These are phyloP conservation scores for Xenoacremonium recifei DNA, from an alignment of 2,329 filamentous ascomycete species.

Conservation along the genomic window DNA sequence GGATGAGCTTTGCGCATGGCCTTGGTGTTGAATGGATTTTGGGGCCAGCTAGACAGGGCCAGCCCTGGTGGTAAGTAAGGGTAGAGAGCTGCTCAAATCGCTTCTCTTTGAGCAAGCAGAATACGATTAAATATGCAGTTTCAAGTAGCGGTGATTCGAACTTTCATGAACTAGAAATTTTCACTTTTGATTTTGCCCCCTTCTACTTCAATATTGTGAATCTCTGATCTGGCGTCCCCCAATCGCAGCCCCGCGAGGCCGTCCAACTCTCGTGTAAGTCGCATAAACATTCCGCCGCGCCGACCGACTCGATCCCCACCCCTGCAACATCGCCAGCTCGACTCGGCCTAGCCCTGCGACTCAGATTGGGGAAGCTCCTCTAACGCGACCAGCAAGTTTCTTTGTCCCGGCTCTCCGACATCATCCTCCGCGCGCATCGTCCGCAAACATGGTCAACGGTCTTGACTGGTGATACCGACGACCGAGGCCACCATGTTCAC, in stretches of 20 bases:
- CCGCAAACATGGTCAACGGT: conserved; percentile 18
- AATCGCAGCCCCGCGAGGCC: too few relatives aligned
- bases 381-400: conserved; percentile 23
- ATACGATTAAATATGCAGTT: too few relatives aligned
- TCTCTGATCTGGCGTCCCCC: too few relatives aligned
- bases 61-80: not conserved
- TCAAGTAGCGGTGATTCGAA: too few relatives aligned
- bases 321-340: too few relatives aligned
- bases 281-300: conserved; percentile 18
- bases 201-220: too few relatives aligned
- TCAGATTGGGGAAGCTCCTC: conserved; percentile 12
- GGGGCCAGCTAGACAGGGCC: not conserved
- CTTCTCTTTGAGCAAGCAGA: too few relatives aligned
- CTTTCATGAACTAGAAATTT: too few relatives aligned
- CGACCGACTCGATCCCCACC: conserved; percentile 7
- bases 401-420: conserved; percentile 19
- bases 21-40: not conserved
- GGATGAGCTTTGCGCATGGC: not conserved
- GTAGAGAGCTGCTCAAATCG: too few relatives aligned
- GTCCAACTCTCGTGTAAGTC: too few relatives aligned
- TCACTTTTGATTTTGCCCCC: too few relatives aligned
- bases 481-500: conserved; percentile 74
- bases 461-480: conserved; percentile 12
- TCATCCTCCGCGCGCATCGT: conserved; percentile 11
- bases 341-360: too few relatives aligned